These are phyloP conservation scores for Sicyos edulis DNA, from an alignment of 306 rosid genomes.

Conservation along the genomic window DNA sequence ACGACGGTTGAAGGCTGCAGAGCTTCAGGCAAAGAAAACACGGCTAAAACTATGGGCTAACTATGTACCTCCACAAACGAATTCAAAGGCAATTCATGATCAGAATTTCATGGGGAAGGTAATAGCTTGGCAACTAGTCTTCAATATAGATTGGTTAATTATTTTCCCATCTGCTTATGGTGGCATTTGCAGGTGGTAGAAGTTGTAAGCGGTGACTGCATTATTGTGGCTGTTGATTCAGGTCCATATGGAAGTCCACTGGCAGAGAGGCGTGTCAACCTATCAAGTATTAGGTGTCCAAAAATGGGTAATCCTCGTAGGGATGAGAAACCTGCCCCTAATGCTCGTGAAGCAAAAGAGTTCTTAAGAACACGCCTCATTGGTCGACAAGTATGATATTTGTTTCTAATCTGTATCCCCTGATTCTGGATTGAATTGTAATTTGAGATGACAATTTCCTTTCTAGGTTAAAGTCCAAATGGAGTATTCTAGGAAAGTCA, in stretches of 20 bases:
- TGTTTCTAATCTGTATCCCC: constrained; percentile 19
- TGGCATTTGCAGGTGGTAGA: constrained; percentile 71
- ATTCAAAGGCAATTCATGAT: constrained; percentile 94
- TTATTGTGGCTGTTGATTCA: constrained; percentile 91
- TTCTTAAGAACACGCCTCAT: constrained; percentile 84
- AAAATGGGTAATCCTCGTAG: constrained; percentile 95
- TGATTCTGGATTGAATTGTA: background rate
- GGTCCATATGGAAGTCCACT: constrained; percentile 78
- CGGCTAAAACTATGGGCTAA: constrained; percentile 81
- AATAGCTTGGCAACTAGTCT: constrained; percentile 21
- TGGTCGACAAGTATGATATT: constrained; percentile 69
- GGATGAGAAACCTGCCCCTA: constrained; percentile 95
- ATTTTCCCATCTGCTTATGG: constrained; percentile 3
- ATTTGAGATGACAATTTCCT: constrained; percentile 7
- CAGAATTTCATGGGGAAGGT: constrained; percentile 97
- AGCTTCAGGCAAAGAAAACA: constrained; percentile 77
- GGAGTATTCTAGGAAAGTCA: constrained; percentile 88
- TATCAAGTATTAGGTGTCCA: constrained; percentile 97
- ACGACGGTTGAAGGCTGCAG: constrained; percentile 71
- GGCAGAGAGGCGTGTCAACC: constrained; percentile 94
- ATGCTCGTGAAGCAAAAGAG: constrained; percentile 99
- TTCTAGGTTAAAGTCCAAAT: constrained; percentile 84
- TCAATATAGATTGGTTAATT: background rate
- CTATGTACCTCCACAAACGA: constrained; percentile 80
- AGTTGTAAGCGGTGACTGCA: constrained; percentile 96